These are phyloP conservation scores for Grosmannia serpens DNA, from an alignment of 2,329 filamentous ascomycete genomes.

Conservation along the genomic window DNA sequence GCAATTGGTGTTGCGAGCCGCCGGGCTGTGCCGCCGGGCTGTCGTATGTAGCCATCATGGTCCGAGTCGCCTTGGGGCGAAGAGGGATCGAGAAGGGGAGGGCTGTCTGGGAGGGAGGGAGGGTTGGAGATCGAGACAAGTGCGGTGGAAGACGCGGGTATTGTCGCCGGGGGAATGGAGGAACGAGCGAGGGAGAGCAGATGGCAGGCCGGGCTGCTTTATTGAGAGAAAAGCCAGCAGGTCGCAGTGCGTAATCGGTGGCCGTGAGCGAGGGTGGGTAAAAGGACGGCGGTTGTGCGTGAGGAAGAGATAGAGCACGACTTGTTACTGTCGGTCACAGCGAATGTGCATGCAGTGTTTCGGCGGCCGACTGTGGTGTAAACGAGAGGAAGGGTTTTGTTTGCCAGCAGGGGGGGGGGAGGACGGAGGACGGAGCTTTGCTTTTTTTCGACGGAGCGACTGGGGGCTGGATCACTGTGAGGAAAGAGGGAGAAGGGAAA, in stretches of 20 bases:
- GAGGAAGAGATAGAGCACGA: not conserved
- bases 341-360: not conserved
- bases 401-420: not conserved
- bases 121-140: not conserved
- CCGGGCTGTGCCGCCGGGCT: slow-evolving; percentile 7
- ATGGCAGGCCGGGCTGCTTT: not conserved
- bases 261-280: not conserved
- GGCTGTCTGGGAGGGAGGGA: not conserved
- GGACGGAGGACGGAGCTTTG: not conserved
- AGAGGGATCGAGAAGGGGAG: not conserved
- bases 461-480: not conserved
- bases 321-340: not conserved
- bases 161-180: not conserved
- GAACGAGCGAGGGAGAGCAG: not conserved
- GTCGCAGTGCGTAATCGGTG: not conserved
- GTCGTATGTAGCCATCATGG: slow-evolving; percentile 12
- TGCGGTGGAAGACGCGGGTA: not conserved
- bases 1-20: slow-evolving; percentile 11
- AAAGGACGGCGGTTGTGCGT: not conserved
- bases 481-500: not conserved
- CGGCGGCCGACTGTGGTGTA: not conserved
- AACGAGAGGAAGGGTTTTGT: not conserved
- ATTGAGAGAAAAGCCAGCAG: not conserved
- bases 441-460: not conserved
- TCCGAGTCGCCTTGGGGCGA: not conserved